Base-by-base conservation (phyloP, 345 rosid genomes). In the Rhizophora mangle region DNA sequence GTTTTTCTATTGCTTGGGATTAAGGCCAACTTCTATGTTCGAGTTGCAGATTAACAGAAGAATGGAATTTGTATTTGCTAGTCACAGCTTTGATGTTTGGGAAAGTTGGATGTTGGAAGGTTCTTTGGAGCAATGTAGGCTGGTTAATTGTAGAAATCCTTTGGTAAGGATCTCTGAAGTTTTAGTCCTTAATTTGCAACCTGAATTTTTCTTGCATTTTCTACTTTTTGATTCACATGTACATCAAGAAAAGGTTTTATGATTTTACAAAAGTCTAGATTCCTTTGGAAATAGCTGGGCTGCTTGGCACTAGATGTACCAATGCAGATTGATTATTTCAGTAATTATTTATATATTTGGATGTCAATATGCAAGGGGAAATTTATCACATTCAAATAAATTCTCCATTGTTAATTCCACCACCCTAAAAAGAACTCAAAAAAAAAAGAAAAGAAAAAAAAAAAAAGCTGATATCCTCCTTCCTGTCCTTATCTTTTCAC, bases 1-100 rank as follows among this genome's bases (percentile, higher is more conserved):
- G 27, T 29, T 18, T 13, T 34, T 26, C 21, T 11, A 21, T 18
- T 66, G 71, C 53, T 6, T 63, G 62, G 68, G 46, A 24, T 57
- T 64, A 18, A 67, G 51, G 21, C 63, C 10, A 19, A n/a, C 46
- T 57, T 74, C 9, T 57, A 9, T 64, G 49, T 66, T 73, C 57
- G 57, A 27, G 29, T 52, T 78, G 82, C 89, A 96, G 99, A 92
- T 96, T 56, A 96, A 92, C 76, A 86, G 98, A 80, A 89, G 88
- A 72, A 89, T 81, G 92, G 98, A 96, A 82, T 96, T 92, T 73
- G 98, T 96, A 64, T 96, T 96, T 79, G 97, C 96, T 13, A 92
- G 99, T 82, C 95, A 96, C 70, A 90, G 97, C 83, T 96, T 92
- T 80, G 99, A 96, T 80, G 95, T 93, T 49, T 96, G 99, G 98